Evolutionary conservation across 768 basidiomycete genomes (phyloP), one percentile per base, ranked within the genome.

Genomic region (Tulasnella sp.): DNA sequence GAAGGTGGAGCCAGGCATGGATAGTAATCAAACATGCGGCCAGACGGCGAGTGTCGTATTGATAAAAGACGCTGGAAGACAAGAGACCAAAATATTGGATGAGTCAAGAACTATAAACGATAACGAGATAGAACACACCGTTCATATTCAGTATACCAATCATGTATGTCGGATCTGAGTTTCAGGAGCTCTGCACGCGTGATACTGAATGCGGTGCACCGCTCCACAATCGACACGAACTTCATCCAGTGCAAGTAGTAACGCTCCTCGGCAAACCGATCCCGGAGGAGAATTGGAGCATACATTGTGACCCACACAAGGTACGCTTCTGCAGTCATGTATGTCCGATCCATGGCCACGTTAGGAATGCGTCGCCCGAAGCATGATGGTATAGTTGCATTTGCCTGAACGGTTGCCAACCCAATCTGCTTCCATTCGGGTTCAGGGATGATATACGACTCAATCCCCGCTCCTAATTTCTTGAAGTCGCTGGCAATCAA

Each of bases 401-500:
- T 80, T 11, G 81, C 75, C 22, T 32, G 37, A 0, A 78, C 78
- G 0, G 80, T 81, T 37, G 79, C 82, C 2, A 72, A 62, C 0
- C 83, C 81, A 39, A 86, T 80, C 0, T 79, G 80, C 22, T 83
- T 77, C 84, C 84, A 85, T 0, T 84, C 78, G 0, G 72, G 63
- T 5, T 67, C 22, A 0, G 37, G 26, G 17, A 83, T 73, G 3
- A 76, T 66, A 37, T 82, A 83, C 8, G 66, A 17, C n/a, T 76
- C 80, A 4, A 19, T 39, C 0, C 78, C 78, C 7, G 76, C 44
- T 62, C 82, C 78, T 1, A 84, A 75, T 8, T 75, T 81, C 74
- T 85, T 86, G 78, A 78, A 84, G 16, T 76, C 73, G 0, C 83
- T 82, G 1, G 78, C 81, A 82, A 82, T 82, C 0, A 83, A 75